Evolutionary conservation across 306 rosid species (phyloP), one percentile per base, ranked within the genome.

Genomic region (Acacia melanoxylon): DNA sequence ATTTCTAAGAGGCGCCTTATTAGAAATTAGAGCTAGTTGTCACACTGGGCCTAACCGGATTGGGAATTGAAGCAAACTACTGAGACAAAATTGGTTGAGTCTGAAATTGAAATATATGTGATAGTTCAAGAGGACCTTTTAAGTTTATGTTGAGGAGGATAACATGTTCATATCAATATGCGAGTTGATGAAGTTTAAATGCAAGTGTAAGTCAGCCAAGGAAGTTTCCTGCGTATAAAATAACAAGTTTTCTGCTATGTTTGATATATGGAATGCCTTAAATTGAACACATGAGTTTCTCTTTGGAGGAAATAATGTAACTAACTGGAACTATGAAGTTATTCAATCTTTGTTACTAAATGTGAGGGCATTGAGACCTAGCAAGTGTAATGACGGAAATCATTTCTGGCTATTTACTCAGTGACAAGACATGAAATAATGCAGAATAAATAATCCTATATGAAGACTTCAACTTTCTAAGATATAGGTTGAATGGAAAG

Each of bases 11-110:
- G 31, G 16, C 49, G 5, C 73, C 73, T 68, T 68, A 68, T 37
- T 37, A 40, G 17, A 8, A 68, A 40, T 16, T 19, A 10, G 73
- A 68, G 73, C 20, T 6, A 40, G 22, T 68, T 40, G 16, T 37
- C 29, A 19, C 7, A 33, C 12, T 67, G 14, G 13, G 14, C 25
- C 45, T 33, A 33, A 66, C 6, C 4, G 71, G 25, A 58, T 59
- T 40, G 79, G 44, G 46, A 29, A 33, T 44, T 42, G 58, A 63
- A 29, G 51, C 72, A 45, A 76, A 77, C 29, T 65, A 67, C 49
- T 5, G 51, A 51, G 29, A 66, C 27, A 66, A 48, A 31, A 13
- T 14, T 49, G 58, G 51, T 67, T n/a, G 35, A 14, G 51, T 4
- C 75, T 48, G 16, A 22, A 78, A 14, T 20, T 33, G 22, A 49